Evolutionary conservation across 768 basidiomycete genomes (phyloP).

Genomic region (Naganishia randhawae): DNA sequence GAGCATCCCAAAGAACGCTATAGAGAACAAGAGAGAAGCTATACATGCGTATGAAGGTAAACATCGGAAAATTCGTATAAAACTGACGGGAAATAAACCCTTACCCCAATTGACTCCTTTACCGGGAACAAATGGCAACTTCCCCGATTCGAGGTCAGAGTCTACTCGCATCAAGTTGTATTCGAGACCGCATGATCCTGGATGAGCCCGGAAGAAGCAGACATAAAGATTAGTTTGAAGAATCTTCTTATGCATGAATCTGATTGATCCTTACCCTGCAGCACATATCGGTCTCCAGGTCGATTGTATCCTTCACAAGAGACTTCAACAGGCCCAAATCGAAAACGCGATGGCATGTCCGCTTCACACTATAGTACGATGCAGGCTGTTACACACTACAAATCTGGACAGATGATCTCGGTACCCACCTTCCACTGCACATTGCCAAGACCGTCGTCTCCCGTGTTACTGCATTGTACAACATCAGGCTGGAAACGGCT

Average conservation of each 20-base stretch:
- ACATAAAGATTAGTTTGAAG: constrained; percentile 4
- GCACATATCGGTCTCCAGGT: constrained; percentile 75
- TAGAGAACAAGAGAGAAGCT: constrained; percentile 25
- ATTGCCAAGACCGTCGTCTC: constrained; percentile 65
- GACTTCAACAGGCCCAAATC: constrained; percentile 80
- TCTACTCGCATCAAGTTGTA: constrained; percentile 70
- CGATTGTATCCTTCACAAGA: constrained; percentile 86
- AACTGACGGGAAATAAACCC: not conserved
- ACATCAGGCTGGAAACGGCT: constrained; percentile 72
- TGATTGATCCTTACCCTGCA: constrained; percentile 63
- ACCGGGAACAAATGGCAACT: constrained; percentile 29
- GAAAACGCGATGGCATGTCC: constrained; percentile 74
- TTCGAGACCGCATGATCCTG: constrained; percentile 81
- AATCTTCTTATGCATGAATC: not conserved
- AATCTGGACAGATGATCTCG: not conserved
- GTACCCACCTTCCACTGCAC: constrained; percentile 82
- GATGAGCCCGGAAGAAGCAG: not conserved
- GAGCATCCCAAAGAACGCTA: constrained; percentile 29
- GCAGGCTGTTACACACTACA: no score
- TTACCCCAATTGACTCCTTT: constrained; percentile 26
- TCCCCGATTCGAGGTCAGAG: constrained; percentile 34
- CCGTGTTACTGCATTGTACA: constrained; percentile 76
- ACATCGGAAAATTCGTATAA: constrained; percentile 10
- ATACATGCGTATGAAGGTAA: not conserved
- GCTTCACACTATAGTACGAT: constrained; percentile 68